phyloP scores from a whole-genome alignment of 768 basidiomycete genomes.

The Termitomyces titanicus region DNA sequence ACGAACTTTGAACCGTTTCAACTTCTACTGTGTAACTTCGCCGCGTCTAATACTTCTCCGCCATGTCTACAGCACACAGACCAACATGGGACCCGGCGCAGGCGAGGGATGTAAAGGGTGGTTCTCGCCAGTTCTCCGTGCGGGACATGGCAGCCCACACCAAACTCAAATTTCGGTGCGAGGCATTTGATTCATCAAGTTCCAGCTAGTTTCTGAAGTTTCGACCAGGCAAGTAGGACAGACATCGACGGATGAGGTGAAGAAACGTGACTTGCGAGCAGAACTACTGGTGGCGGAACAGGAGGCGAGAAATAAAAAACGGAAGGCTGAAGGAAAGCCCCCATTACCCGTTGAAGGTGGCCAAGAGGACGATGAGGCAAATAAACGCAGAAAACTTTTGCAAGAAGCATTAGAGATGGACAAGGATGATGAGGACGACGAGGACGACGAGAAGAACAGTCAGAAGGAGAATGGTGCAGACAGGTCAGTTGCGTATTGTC shows the following conservation, averaged over 20 bases:
- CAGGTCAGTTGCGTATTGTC: constrained; percentile 30
- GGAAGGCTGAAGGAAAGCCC: constrained; percentile 81
- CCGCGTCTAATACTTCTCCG: constrained; percentile 2
- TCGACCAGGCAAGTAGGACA: constrained; percentile 79
- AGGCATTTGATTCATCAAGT: not conserved
- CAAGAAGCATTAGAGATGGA: constrained; percentile 87
- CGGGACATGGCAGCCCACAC: constrained; percentile 95
- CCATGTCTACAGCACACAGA: constrained; percentile 88
- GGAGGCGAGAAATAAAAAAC: constrained; percentile 86
- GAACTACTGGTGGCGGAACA: constrained; percentile 85
- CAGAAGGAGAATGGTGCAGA: constrained; percentile 33
- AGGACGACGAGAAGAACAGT: constrained; percentile 39
- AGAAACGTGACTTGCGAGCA: constrained; percentile 72
- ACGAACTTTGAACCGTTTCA: not conserved
- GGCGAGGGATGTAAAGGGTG: constrained; percentile 87
- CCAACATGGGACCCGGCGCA: constrained; percentile 98
- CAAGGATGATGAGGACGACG: constrained; percentile 83
- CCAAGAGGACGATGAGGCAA: constrained; percentile 53
- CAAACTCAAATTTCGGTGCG: constrained; percentile 94
- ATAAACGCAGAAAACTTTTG: constrained; percentile 83
- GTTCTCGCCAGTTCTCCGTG: constrained; percentile 89
- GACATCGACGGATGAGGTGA: constrained; percentile 73
- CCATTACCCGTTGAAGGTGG: constrained; percentile 42
- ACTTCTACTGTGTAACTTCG: not conserved
- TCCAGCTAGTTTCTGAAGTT: not conserved